These are phyloP conservation scores for Geranium rotundifolium DNA, from an alignment of 345 rosid species.

Conservation along the genomic window DNA sequence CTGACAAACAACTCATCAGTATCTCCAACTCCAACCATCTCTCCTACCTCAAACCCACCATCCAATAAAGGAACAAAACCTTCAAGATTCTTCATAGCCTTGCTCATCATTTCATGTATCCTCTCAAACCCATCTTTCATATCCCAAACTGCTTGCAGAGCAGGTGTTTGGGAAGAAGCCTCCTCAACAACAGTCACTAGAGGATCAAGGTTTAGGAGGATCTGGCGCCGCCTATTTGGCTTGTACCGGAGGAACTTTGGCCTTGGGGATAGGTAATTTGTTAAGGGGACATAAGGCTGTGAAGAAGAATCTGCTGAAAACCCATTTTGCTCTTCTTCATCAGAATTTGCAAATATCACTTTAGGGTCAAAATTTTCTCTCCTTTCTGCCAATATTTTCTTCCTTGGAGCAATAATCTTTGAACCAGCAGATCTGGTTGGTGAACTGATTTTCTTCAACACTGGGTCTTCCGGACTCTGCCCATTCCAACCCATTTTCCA, in stretches of 20 bases:
- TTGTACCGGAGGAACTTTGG: slow-evolving; percentile 31
- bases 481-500: not conserved
- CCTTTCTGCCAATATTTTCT: not conserved
- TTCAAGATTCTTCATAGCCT: not conserved
- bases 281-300: slow-evolving; percentile 19
- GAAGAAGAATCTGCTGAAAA: not conserved
- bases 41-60: not conserved
- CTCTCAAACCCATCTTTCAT: not conserved
- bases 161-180: not conserved
- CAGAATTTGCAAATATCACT: not conserved
- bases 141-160: not conserved
- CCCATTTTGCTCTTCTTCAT: not conserved
- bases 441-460: too few species aligned
- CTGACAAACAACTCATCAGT: not conserved
- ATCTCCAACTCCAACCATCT: not conserved
- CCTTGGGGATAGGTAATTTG: slow-evolving; percentile 26
- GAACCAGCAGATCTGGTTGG: too few species aligned
- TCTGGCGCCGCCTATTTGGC: slow-evolving; percentile 24
- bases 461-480: not conserved
- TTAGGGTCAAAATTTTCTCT: not conserved
- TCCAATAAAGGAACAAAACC: not conserved
- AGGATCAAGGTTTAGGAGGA: slow-evolving; percentile 5
- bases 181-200: not conserved
- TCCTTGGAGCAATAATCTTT: not conserved
- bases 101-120: not conserved